Evolutionary conservation across 345 rosid genomes (phyloP), one percentile per base, ranked within the genome.

Genomic region (Viola odorata): DNA sequence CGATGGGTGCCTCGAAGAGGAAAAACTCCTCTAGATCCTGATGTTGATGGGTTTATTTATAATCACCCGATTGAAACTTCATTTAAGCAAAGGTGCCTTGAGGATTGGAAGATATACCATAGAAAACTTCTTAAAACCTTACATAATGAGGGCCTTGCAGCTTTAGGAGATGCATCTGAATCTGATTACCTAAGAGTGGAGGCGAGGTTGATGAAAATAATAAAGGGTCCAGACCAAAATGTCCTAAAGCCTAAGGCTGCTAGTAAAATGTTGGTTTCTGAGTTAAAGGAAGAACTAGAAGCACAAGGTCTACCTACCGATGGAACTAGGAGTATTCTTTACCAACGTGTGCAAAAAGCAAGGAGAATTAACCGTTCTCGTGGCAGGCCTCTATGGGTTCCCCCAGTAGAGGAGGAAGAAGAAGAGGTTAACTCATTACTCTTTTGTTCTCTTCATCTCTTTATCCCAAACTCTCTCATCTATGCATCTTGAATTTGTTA

Each of bases 1-100:
- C 86, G 96, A 60, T 92, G 98, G 98, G 98, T 92, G 56, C 98
- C 98, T 41, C 84, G 96, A 70, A 80, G 89, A 69, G 96, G 98
- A 40, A 87, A 85, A 80, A 76, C 96, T 66, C 98, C 96, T 66
- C 72, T 92, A 66, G 98, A 92, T 76, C 96, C 98, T 0, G 98
- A 92, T 76, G 89, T 85, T 50, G 75, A 73, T 72, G 98, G 98
- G 51, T 92, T 92, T 63, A 71, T 83, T 65, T 92, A 92, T 73
- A 82, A 91, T 53, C 83, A 85, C 55, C 98, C 98, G 36, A 75
- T 92, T 44, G 98, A 92, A 72, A 85, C 92, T 63, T 92, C 98
- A 52, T 87, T 92, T 74, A 92, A 23, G 70, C 91, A 89, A 70
- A 87, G 94, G 64, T 85, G 94, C 68, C 85, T 82, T 12, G 96